Conservation (phyloP, 1,139 yeast species). For the Suhomyces kunorum region DNA sequence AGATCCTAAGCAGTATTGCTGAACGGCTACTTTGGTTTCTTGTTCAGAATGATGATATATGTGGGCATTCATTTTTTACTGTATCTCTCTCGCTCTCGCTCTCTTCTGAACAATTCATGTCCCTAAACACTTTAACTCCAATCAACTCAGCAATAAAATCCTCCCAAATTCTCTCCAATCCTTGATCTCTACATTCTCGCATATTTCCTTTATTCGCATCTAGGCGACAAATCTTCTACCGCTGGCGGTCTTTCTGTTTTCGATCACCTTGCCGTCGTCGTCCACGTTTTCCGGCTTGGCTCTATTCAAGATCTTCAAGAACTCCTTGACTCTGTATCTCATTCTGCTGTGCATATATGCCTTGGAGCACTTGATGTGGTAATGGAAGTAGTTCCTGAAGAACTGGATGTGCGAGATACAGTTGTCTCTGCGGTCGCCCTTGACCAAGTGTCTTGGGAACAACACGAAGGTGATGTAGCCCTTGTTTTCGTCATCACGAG, state of each 20-base stretch:
- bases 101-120: too few species aligned
- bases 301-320: constrained; percentile 91
- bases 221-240: constrained; percentile 68
- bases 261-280: constrained; percentile 59
- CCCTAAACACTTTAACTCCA: too few species aligned
- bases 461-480: constrained; percentile 78
- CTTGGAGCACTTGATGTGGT: constrained; percentile 96
- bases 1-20: too few species aligned
- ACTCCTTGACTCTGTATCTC: constrained; percentile 93
- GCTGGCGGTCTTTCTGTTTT: constrained; percentile 75
- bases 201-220: background rate
- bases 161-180: too few species aligned
- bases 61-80: too few species aligned
- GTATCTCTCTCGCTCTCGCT: too few species aligned
- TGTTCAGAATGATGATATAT: too few species aligned
- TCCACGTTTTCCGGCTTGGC: constrained; percentile 93
- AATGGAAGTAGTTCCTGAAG: constrained; percentile 95
- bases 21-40: too few species aligned
- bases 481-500: constrained; percentile 52
- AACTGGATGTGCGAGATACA: constrained; percentile 87
- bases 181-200: background rate
- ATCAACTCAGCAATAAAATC: too few species aligned
- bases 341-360: constrained; percentile 98
- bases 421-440: constrained; percentile 73
- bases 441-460: constrained; percentile 71